phyloP scores from a whole-genome alignment of 352 stramenopile species.

The Phytophthora cactorum region DNA sequence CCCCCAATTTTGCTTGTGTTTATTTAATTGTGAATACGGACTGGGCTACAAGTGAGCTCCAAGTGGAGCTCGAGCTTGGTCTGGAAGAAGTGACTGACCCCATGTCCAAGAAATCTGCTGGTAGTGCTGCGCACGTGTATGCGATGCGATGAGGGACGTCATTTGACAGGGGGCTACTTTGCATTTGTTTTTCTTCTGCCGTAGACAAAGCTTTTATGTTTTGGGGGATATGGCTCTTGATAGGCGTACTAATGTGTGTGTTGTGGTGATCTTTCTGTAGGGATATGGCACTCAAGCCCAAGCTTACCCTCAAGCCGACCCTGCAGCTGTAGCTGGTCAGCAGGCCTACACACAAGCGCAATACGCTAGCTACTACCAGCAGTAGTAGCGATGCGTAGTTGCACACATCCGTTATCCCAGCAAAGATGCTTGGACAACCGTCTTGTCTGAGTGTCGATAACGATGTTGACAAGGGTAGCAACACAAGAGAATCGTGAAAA shows the following conservation, averaged over 20 bases:
- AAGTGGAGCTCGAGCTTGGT: constrained; percentile 24
- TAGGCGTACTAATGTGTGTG: constrained; percentile 28
- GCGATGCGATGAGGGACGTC: constrained; percentile 32
- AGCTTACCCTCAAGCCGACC: constrained; percentile 51
- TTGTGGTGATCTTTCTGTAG: constrained; percentile 37
- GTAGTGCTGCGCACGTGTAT: constrained; percentile 28
- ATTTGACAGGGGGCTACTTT: constrained; percentile 36
- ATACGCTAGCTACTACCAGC: constrained; percentile 78
- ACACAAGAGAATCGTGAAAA: constrained; percentile 8
- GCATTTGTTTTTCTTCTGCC: constrained; percentile 31
- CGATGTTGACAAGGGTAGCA: constrained; percentile 1
- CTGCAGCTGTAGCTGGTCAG: constrained; percentile 30
- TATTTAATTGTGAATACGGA: constrained; percentile 39
- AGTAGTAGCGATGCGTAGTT: constrained; percentile 46
- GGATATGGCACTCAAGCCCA: constrained; percentile 59
- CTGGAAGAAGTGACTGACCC: constrained; percentile 30
- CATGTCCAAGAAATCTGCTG: constrained; percentile 33
- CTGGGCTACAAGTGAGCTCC: constrained; percentile 22
- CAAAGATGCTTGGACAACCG: too few relatives aligned
- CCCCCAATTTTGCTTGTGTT: constrained; percentile 27
- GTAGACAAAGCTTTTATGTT: constrained; percentile 21
- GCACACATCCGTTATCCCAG: neutral
- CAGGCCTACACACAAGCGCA: constrained; percentile 59
- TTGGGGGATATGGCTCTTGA: constrained; percentile 9
- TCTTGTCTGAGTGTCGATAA: too few relatives aligned